Evolutionary conservation across 139 green algal genomes (phyloP).

Genomic region (Trebouxia sp.): DNA sequence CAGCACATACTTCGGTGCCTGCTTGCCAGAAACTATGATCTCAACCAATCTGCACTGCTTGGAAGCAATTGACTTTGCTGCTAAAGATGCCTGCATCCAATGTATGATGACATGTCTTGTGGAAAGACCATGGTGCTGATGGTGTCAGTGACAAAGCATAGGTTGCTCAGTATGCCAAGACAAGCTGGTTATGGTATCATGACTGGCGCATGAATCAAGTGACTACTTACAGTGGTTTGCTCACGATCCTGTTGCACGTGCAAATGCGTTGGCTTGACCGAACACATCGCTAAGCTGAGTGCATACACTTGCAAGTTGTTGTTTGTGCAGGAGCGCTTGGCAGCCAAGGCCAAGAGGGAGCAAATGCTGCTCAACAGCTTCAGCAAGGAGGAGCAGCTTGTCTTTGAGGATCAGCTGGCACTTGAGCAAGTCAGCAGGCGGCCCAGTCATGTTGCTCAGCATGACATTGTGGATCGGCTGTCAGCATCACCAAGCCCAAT

Average conservation of each 20-base stretch:
- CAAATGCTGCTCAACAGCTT: slow-evolving; percentile 24
- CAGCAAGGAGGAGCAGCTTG: not conserved
- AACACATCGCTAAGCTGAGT: too few species aligned
- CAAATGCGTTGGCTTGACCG: too few species aligned
- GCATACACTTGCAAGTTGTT: too few species aligned
- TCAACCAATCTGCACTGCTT: too few species aligned
- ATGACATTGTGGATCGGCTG: not conserved
- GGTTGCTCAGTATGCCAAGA: too few species aligned
- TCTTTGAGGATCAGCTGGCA: slow-evolving; percentile 3
- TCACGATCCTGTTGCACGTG: too few species aligned
- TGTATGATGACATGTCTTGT: too few species aligned
- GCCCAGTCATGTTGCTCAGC: slow-evolving; percentile 14
- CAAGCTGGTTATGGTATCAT: not conserved
- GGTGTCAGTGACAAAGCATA: too few species aligned
- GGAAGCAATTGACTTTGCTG: too few species aligned
- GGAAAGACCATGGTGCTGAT: too few species aligned
- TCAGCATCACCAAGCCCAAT: not conserved
- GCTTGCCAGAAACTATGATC: too few species aligned
- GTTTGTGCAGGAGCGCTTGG: slow-evolving; percentile 1
- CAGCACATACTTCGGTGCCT: not conserved
- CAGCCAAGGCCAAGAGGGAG: slow-evolving; percentile 17
- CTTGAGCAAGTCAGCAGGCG: not conserved
- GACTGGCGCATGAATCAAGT: not conserved
- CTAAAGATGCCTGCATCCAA: not conserved
- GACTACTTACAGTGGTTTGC: too few species aligned